Evolutionary conservation across 805 yeast species (phyloP).

Genomic region (Candida sakaeoensis): DNA sequence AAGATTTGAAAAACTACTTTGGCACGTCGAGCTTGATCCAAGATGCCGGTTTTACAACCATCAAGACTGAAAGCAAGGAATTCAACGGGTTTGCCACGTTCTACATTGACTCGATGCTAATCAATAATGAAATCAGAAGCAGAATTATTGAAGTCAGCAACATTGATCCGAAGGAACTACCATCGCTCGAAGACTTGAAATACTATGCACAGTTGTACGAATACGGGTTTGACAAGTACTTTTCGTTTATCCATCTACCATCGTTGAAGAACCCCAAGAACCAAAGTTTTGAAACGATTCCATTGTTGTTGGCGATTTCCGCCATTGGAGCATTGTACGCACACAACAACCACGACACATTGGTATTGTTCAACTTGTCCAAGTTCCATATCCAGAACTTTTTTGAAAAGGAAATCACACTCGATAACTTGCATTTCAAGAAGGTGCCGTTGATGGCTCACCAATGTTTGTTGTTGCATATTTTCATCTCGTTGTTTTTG

Average conservation of each 20-base stretch:
- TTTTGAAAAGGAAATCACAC: slow-evolving; percentile 50
- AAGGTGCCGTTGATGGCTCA: slow-evolving; percentile 55
- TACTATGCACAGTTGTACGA: slow-evolving; percentile 72
- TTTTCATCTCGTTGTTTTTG: slow-evolving; percentile 53
- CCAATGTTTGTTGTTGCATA: slow-evolving; percentile 53
- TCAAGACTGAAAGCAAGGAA: no score
- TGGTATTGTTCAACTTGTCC: slow-evolving; percentile 63
- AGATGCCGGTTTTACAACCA: slow-evolving; percentile 3
- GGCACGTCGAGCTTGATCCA: slow-evolving; percentile 8
- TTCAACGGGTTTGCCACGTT: slow-evolving; percentile 6
- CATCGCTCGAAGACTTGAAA: slow-evolving; percentile 72
- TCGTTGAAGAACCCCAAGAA: slow-evolving; percentile 40
- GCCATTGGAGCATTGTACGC: slow-evolving; percentile 87
- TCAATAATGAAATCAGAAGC: slow-evolving; percentile 49
- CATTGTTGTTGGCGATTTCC: slow-evolving; percentile 74
- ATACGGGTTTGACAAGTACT: slow-evolving; percentile 73
- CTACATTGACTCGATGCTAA: slow-evolving; percentile 14
- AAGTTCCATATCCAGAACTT: slow-evolving; percentile 63
- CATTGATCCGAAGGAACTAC: slow-evolving; percentile 59
- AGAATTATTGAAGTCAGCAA: slow-evolving; percentile 53
- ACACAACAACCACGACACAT: slow-evolving; percentile 74
- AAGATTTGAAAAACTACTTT: slow-evolving; percentile 9
- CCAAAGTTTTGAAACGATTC: slow-evolving; percentile 48
- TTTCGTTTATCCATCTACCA: slow-evolving; percentile 81
- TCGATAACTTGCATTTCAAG: slow-evolving; percentile 45